phyloP scores from a whole-genome alignment of 441 rosid genomes.

The Mallotus japonicus region DNA sequence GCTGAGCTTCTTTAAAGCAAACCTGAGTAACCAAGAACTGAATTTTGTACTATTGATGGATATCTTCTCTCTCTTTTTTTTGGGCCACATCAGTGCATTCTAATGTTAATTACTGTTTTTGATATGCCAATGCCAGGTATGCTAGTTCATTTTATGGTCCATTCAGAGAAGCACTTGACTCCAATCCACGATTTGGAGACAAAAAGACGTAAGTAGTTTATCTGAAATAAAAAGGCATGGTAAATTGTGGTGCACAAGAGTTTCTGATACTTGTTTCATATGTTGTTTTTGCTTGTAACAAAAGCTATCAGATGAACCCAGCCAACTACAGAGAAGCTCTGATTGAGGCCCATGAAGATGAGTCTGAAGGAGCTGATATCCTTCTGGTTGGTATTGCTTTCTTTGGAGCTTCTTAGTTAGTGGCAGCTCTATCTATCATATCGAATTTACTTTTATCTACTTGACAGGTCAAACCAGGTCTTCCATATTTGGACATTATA shows the following conservation, averaged over 20 bases:
- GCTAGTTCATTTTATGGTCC: constrained; percentile 98
- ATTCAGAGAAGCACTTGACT: constrained; percentile 89
- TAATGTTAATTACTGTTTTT: constrained; percentile 8
- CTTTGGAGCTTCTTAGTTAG: constrained; percentile 14
- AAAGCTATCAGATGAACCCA: constrained; percentile 97
- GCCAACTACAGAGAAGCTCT: constrained; percentile 92
- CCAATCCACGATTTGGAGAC: constrained; percentile 94
- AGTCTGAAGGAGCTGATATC: constrained; percentile 96
- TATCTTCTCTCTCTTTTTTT: too few species aligned
- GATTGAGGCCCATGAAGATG: constrained; percentile 84
- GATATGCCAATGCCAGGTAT: constrained; percentile 45
- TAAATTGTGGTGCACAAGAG: constrained; percentile 2
- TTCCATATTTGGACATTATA: constrained; percentile 92
- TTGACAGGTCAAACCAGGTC: constrained; percentile 90
- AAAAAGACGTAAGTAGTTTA: constrained; percentile 68
- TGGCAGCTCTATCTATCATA: constrained; percentile 6
- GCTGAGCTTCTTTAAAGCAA: too few species aligned
- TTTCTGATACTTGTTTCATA: constrained; percentile 14
- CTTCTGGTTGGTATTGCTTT: constrained; percentile 59
- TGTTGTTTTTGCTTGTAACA: constrained; percentile 33
- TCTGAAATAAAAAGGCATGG: constrained; percentile 2
- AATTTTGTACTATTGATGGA: too few species aligned
- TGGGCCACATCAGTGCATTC: background rate
- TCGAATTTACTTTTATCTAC: constrained; percentile 24
- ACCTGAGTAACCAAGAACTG: too few species aligned